Evolutionary conservation across 164 flowering plant species (phyloP).

Genomic region (Amborella trichopoda): DNA sequence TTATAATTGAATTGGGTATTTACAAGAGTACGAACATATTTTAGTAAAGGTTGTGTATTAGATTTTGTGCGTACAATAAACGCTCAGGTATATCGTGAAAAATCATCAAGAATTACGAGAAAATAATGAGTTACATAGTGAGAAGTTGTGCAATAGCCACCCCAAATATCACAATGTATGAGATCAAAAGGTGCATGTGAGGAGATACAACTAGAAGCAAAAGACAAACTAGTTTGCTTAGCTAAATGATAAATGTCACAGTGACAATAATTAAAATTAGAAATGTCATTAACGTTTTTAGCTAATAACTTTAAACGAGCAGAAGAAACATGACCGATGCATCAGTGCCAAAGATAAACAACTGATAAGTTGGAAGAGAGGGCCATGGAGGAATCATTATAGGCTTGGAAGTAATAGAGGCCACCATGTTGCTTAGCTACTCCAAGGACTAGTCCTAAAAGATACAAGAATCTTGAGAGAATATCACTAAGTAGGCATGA

Average conservation of each 20-base stretch:
- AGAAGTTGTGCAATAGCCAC: background rate
- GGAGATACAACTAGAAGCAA: background rate
- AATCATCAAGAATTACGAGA: background rate
- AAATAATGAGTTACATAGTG: background rate
- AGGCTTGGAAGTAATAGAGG: no score
- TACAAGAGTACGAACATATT: background rate
- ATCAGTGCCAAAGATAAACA: background rate
- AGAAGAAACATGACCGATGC: background rate
- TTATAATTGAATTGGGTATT: background rate
- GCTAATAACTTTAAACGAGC: background rate
- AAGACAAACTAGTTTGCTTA: background rate
- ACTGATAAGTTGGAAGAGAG: no score
- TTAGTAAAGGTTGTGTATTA: background rate
- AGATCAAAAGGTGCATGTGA: background rate
- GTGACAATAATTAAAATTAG: background rate
- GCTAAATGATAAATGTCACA: background rate
- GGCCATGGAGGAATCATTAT: no score
- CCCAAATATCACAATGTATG: background rate
- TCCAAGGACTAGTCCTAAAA: background rate
- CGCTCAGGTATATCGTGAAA: background rate
- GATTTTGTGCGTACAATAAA: background rate
- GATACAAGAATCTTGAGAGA: background rate
- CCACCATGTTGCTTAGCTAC: background rate
- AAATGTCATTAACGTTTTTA: background rate
- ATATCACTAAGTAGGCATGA: background rate